Percentiles rank a stretch among this genome's conserved stretches.
These are phyloP conservation scores for Trichoderma guizhouense DNA, from an alignment of 2,329 filamentous ascomycete species.

Conservation along the genomic window DNA sequence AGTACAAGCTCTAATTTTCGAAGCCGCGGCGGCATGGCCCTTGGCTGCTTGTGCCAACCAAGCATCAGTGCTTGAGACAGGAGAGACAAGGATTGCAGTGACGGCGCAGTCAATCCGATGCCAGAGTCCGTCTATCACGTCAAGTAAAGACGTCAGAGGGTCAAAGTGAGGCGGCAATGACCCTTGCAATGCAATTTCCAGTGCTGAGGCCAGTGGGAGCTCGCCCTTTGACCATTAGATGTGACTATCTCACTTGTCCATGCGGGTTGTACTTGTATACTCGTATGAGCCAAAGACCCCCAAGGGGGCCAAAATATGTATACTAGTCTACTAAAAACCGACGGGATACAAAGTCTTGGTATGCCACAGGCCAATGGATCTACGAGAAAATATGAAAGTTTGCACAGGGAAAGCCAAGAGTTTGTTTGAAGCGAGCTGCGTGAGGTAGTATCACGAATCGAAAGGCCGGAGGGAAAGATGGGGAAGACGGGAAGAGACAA, in stretches of 20 bases:
- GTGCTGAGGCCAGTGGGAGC: background rate
- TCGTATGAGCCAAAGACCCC: too few species aligned
- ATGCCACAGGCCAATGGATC: background rate
- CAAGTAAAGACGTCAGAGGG: slow-evolving; percentile 10
- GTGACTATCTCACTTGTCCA: background rate
- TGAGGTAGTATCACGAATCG: background rate
- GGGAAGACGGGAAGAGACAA: background rate
- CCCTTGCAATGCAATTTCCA: slow-evolving; percentile 15
- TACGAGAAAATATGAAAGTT: background rate
- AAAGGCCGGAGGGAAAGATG: background rate
- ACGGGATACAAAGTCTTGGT: background rate
- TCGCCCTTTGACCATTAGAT: background rate
- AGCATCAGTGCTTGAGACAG: background rate
- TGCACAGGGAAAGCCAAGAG: background rate
- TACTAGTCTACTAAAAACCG: background rate
- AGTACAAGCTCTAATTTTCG: slow-evolving; percentile 6
- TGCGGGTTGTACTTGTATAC: too few species aligned
- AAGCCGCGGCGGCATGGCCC: background rate
- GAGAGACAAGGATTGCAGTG: slow-evolving; percentile 1
- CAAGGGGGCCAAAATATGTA: background rate
- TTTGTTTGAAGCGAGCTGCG: background rate
- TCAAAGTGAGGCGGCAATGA: background rate
- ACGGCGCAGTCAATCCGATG: slow-evolving; percentile 8
- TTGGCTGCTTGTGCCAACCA: background rate
- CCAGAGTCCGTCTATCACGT: slow-evolving; percentile 8